Conservation (phyloP, 768 basidiomycete species). For the Collybiopsis confluens region DNA sequence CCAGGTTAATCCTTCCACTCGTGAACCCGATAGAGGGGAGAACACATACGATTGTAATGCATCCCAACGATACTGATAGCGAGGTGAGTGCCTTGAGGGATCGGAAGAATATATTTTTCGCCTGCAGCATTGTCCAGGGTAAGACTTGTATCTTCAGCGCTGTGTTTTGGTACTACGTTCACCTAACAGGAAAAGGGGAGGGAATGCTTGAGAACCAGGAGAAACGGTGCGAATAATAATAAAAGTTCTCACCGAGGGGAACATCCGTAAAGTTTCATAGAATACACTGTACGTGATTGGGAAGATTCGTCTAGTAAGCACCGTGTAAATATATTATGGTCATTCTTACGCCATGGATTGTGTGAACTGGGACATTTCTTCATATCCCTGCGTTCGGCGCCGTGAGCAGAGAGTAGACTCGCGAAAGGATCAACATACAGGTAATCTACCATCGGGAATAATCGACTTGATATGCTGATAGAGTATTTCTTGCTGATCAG, state of each 20-base stretch:
- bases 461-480: slow-evolving; percentile 29
- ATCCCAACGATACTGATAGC: slow-evolving; percentile 33
- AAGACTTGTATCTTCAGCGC: slow-evolving; percentile 43
- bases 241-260: slow-evolving; percentile 35
- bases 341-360: slow-evolving; percentile 37
- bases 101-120: slow-evolving; percentile 31
- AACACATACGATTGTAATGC: slow-evolving; percentile 46
- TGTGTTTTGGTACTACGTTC: slow-evolving; percentile 36
- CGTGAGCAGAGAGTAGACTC: not conserved
- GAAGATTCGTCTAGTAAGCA: no score
- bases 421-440: slow-evolving; percentile 26
- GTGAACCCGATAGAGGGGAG: not conserved
- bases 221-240: no score
- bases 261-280: slow-evolving; percentile 47
- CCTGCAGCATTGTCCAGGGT: slow-evolving; percentile 30
- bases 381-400: slow-evolving; percentile 27
- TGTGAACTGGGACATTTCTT: slow-evolving; percentile 34
- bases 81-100: slow-evolving; percentile 40
- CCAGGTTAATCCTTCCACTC: not conserved
- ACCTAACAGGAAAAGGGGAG: slow-evolving; percentile 21
- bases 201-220: not conserved
- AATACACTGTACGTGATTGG: slow-evolving; percentile 45
- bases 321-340: no score
- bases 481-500: slow-evolving; percentile 31
- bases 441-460: slow-evolving; percentile 25